Conservation (phyloP, 192 early-diverging fungal species). For the Rhizophagus sp. region DNA sequence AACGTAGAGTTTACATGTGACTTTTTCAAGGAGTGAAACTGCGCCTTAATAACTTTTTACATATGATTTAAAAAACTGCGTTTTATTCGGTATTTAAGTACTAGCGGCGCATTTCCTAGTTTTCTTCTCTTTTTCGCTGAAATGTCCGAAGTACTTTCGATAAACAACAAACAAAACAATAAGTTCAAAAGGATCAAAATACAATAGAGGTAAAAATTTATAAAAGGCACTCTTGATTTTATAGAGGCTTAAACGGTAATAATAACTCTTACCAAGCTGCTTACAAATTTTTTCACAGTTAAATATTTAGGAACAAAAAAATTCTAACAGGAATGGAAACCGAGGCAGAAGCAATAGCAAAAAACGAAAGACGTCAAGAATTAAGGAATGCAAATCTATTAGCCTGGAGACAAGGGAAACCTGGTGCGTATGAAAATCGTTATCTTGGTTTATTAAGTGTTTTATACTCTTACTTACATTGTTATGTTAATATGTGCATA, state of each 20-base stretch:
- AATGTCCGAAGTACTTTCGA: background rate
- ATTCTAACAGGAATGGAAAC: background rate
- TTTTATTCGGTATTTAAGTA: background rate
- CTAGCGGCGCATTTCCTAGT: background rate
- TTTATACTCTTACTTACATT: background rate
- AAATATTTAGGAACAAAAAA: background rate
- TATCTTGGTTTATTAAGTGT: background rate
- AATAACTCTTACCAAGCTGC: background rate
- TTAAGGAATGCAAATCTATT: constrained; percentile 13
- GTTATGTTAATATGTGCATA: background rate
- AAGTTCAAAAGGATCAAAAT: background rate
- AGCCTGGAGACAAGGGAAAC: constrained; percentile 22
- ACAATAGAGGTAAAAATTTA: background rate
- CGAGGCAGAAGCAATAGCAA: background rate
- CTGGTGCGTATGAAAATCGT: background rate
- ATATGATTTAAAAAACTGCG: too few species aligned
- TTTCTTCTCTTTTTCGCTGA: background rate
- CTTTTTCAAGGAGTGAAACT: too few species aligned
- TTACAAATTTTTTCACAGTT: background rate
- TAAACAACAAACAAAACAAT: background rate
- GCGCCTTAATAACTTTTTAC: too few species aligned
- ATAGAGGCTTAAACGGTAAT: background rate
- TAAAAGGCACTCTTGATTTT: background rate
- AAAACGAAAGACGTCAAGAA: constrained; percentile 25
- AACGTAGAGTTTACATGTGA: too few species aligned